Conservation (phyloP, 179 eudicot species). For the Heliamphora pulchella region DNA sequence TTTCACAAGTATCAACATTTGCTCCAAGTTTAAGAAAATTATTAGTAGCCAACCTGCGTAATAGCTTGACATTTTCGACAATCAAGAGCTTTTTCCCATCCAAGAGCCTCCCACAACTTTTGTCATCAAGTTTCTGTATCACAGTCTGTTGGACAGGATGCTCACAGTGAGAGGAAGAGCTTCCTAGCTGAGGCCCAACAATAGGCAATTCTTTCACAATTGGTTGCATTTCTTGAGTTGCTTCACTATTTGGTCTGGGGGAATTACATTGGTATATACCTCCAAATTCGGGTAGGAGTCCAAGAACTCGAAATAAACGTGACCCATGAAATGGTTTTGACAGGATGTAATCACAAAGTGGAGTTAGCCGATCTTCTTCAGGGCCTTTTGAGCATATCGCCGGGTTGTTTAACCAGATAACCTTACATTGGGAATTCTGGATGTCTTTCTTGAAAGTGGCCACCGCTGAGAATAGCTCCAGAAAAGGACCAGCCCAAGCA, state of each 20-base stretch:
- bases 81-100: constrained; percentile 44
- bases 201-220: too few relatives aligned
- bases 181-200: too few relatives aligned
- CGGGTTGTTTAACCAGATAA: constrained; percentile 60
- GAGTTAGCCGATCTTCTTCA: constrained; percentile 38
- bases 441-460: constrained; percentile 54
- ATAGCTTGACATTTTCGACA: constrained; percentile 32
- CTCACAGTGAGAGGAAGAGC: too few relatives aligned
- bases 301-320: constrained; percentile 35
- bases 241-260: background rate
- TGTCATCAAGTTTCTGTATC: background rate
- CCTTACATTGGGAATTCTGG: constrained; percentile 26
- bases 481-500: constrained; percentile 42
- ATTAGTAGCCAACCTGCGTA: constrained; percentile 17
- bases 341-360: constrained; percentile 29
- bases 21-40: constrained; percentile 33
- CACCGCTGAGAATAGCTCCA: constrained; percentile 36
- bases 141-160: background rate
- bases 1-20: constrained; percentile 25
- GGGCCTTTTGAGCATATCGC: constrained; percentile 32
- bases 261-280: constrained; percentile 19
- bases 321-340: constrained; percentile 75
- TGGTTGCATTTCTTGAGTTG: background rate
- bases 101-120: constrained; percentile 23
- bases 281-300: constrained; percentile 72